Conservation (phyloP, 2,329 filamentous ascomycete species). For the Aspergillus nomiae region DNA sequence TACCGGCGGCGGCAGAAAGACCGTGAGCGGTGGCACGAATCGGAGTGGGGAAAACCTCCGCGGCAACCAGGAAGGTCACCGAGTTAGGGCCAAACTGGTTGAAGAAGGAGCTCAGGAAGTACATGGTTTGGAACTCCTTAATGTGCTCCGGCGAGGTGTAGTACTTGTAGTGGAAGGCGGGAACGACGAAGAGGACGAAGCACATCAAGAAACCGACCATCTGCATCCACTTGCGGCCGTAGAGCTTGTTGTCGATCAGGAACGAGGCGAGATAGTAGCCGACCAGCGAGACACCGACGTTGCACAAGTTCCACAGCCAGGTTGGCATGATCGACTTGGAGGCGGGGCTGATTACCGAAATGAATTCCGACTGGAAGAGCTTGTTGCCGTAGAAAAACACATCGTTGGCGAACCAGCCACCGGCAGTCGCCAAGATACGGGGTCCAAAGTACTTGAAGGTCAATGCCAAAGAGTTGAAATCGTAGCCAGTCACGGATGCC, state of each 20-base stretch:
- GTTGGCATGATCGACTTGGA: slow-evolving; percentile 75
- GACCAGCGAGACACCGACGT: slow-evolving; percentile 79
- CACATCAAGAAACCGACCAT: slow-evolving; percentile 89
- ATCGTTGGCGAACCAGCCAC: slow-evolving; percentile 93
- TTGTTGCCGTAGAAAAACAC: slow-evolving; percentile 99
- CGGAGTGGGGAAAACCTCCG: slow-evolving; percentile 93
- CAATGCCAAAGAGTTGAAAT: slow-evolving; percentile 76
- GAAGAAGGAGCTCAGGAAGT: slow-evolving; percentile 97
- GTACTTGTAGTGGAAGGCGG: slow-evolving; percentile 84
- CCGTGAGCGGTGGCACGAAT: slow-evolving; percentile 93
- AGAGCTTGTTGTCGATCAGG: slow-evolving; percentile 93
- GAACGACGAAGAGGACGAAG: slow-evolving; percentile 91
- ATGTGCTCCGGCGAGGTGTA: slow-evolving; percentile 73
- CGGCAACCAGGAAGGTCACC: slow-evolving; percentile 93
- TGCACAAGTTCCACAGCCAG: slow-evolving; percentile 93
- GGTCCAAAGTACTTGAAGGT: slow-evolving; percentile 83
- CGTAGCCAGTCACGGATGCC: slow-evolving; percentile 86
- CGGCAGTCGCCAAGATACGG: slow-evolving; percentile 81
- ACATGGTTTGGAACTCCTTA: slow-evolving; percentile 95
- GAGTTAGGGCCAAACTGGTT: slow-evolving; percentile 98
- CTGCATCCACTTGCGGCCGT: slow-evolving; percentile 95
- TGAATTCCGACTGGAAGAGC: slow-evolving; percentile 92
- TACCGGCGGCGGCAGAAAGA: slow-evolving; percentile 88
- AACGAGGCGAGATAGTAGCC: slow-evolving; percentile 91
- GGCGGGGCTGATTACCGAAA: slow-evolving; percentile 72